Percentiles rank a stretch among this genome's conserved stretches.
Evolutionary conservation across 2,329 filamentous ascomycete species (phyloP).

Genomic region (Ophiostoma quercus): DNA sequence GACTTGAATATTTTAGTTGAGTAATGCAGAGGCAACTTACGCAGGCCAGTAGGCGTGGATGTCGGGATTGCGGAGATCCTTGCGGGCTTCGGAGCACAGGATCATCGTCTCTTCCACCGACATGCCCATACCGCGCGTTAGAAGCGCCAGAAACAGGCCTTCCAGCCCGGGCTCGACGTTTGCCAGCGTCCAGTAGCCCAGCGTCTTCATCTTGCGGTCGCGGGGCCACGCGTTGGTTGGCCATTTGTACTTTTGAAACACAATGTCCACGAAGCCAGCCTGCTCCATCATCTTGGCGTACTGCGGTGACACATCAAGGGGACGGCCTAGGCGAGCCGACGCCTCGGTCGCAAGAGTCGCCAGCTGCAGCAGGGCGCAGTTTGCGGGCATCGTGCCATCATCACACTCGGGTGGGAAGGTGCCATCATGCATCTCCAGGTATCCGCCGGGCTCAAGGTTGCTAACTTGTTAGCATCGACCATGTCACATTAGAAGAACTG

Average conservation of each 20-base stretch:
- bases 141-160: constrained; percentile 32
- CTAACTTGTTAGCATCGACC: not conserved
- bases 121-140: constrained; percentile 33
- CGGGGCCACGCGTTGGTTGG: constrained; percentile 33
- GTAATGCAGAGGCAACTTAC: constrained; percentile 18
- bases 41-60: constrained; percentile 32
- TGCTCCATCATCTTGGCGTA: constrained; percentile 30
- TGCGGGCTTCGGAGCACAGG: constrained; percentile 28
- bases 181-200: constrained; percentile 31
- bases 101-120: constrained; percentile 29
- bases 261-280: constrained; percentile 32
- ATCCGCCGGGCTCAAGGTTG: constrained; percentile 29
- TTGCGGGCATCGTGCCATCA: constrained; percentile 26
- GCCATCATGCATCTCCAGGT: constrained; percentile 29
- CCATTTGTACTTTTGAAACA: constrained; percentile 30
- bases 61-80: constrained; percentile 28
- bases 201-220: constrained; percentile 31
- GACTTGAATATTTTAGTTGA: too few species aligned
- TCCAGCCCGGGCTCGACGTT: constrained; percentile 32
- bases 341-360: constrained; percentile 21
- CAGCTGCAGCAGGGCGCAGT: constrained; percentile 21
- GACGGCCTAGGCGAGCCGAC: constrained; percentile 25
- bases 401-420: constrained; percentile 27
- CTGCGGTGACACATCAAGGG: constrained; percentile 24
- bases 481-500: not conserved